Evolutionary conservation across 306 rosid genomes (phyloP).

Genomic region (Vigna mungo): DNA sequence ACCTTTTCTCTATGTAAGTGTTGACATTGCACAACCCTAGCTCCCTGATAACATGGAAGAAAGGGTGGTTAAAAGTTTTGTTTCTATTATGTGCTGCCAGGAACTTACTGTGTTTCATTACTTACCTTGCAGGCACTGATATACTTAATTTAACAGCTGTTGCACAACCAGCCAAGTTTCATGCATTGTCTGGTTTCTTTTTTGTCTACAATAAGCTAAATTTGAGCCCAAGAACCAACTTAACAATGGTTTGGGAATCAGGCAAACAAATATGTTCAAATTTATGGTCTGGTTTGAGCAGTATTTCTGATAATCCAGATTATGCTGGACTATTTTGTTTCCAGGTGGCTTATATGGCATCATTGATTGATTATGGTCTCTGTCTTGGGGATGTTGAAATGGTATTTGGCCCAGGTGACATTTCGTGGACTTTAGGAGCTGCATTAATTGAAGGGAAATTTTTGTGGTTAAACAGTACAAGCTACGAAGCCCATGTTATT

Average conservation of each 20-base stretch:
- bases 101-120: conserved; percentile 27
- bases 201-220: conserved; percentile 71
- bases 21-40: not conserved
- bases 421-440: conserved; percentile 93
- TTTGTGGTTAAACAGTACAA: conserved; percentile 48
- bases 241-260: conserved; percentile 71
- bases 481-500: conserved; percentile 42
- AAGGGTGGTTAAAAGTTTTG: not conserved
- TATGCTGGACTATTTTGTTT: conserved; percentile 71
- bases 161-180: conserved; percentile 57
- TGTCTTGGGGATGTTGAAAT: conserved; percentile 74
- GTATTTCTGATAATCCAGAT: conserved; percentile 52
- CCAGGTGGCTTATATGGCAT: conserved; percentile 80
- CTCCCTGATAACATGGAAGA: conserved; percentile 14
- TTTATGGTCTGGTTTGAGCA: conserved; percentile 61
- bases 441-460: conserved; percentile 72
- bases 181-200: conserved; percentile 86
- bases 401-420: conserved; percentile 81
- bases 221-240: conserved; percentile 67
- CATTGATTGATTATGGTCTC: conserved; percentile 72
- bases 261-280: conserved; percentile 73
- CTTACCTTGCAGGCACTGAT: conserved; percentile 61
- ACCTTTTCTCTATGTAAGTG: not conserved
- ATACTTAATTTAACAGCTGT: conserved; percentile 58
- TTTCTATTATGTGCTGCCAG: conserved; percentile 9